Percentiles rank a stretch among this genome's conserved stretches.
Evolutionary conservation across 2,329 filamentous ascomycete genomes (phyloP).

Genomic region (Mycosphaerella arachidis): DNA sequence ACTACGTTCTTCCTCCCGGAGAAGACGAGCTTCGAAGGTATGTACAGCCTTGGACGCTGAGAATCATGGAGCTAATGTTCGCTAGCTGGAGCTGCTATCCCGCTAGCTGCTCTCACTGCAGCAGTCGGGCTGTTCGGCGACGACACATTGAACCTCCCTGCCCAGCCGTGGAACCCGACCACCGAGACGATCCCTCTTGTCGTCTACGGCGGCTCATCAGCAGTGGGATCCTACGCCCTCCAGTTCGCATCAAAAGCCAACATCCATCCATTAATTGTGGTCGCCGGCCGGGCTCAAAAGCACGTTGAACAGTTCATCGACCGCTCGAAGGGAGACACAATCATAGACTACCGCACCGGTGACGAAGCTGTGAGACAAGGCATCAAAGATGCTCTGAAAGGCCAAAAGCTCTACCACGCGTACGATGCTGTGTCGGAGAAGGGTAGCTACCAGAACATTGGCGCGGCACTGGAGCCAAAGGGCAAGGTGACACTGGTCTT

Average conservation of each 20-base stretch:
- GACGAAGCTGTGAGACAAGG: slow-evolving; percentile 30
- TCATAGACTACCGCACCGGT: slow-evolving; percentile 56
- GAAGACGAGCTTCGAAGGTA: slow-evolving; percentile 50
- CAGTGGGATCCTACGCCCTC: slow-evolving; percentile 56
- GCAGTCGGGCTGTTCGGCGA: slow-evolving; percentile 41
- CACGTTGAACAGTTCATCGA: slow-evolving; percentile 54
- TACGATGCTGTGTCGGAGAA: slow-evolving; percentile 33
- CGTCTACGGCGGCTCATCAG: slow-evolving; percentile 50
- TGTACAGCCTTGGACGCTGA: not conserved
- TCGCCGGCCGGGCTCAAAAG: slow-evolving; percentile 52
- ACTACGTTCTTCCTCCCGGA: slow-evolving; percentile 55
- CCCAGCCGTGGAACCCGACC: slow-evolving; percentile 36
- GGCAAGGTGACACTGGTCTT: slow-evolving; percentile 35
- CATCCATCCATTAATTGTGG: slow-evolving; percentile 58
- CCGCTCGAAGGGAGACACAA: slow-evolving; percentile 50
- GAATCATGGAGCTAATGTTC: not conserved
- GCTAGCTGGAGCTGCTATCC: slow-evolving; percentile 42
- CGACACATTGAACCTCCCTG: slow-evolving; percentile 37
- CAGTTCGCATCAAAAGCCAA: slow-evolving; percentile 51
- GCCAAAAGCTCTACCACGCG: slow-evolving; percentile 27
- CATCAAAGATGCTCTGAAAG: slow-evolving; percentile 31
- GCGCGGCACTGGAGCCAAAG: slow-evolving; percentile 34
- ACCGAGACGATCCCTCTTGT: slow-evolving; percentile 34
- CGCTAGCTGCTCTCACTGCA: slow-evolving; percentile 45
- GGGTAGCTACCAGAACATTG: slow-evolving; percentile 35